These are phyloP conservation scores for Ilyonectria sp. DNA, from an alignment of 2,329 filamentous ascomycete species.

Conservation along the genomic window DNA sequence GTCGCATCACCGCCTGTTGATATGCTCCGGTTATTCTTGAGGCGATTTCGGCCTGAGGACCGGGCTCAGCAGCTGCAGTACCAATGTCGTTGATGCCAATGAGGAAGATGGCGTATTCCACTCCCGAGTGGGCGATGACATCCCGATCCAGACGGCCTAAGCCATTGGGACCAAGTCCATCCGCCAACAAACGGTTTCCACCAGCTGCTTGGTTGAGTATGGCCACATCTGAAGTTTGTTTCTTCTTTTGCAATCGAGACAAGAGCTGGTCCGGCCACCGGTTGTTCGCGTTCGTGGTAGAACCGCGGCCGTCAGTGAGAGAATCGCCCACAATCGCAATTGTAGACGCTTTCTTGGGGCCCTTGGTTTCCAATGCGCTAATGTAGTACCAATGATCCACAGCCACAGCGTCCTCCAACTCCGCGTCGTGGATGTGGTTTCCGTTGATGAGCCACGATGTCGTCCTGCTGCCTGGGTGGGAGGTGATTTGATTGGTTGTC, in stretches of 20 bases:
- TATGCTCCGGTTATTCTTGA: conserved; percentile 1
- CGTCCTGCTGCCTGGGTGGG: conserved; percentile 18
- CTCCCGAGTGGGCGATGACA: background rate
- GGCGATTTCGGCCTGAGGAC: background rate
- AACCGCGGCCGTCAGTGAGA: conserved; percentile 10
- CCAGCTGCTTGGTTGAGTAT: conserved; percentile 13
- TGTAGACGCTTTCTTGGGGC: background rate
- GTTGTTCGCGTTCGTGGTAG: conserved; percentile 11
- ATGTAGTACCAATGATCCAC: conserved; percentile 7
- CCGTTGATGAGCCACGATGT: conserved; percentile 13
- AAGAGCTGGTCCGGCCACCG: conserved; percentile 18
- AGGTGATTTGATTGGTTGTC: conserved; percentile 1
- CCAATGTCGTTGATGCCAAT: conserved; percentile 20
- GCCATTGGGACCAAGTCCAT: background rate
- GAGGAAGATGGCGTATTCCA: conserved; percentile 2
- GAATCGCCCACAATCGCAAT: conserved; percentile 8
- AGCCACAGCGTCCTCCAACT: background rate
- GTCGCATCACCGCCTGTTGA: background rate
- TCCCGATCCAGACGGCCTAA: conserved; percentile 11
- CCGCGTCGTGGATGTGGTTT: background rate
- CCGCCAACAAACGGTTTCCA: conserved; percentile 1
- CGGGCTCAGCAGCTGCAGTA: background rate
- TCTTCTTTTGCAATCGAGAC: conserved; percentile 25
- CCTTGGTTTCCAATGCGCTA: background rate
- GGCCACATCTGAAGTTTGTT: background rate